Conservation (phyloP, 2,329 filamentous ascomycete genomes). For the Xylaria digitata region DNA sequence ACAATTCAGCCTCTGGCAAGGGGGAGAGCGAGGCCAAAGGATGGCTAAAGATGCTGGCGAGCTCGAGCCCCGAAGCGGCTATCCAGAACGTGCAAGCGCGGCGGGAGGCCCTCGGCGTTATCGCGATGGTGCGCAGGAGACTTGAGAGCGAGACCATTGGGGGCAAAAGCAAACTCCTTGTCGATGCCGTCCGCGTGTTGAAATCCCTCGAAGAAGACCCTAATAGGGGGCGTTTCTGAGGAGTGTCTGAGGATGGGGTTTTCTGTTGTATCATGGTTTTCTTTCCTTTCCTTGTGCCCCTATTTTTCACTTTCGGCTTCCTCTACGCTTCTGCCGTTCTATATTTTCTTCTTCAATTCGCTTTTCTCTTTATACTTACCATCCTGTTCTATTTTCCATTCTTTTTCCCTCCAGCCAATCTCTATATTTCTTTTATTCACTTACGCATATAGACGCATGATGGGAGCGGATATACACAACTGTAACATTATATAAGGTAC, state of each 20-base stretch:
- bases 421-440: constrained; percentile 24
- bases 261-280: constrained; percentile 17
- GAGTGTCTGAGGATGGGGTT: not conserved
- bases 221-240: constrained; percentile 57
- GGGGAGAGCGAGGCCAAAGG: constrained; percentile 51
- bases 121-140: constrained; percentile 60
- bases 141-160: constrained; percentile 63
- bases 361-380: constrained; percentile 31
- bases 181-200: constrained; percentile 65
- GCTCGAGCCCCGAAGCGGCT: constrained; percentile 53
- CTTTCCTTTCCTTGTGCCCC: constrained; percentile 20
- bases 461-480: constrained; percentile 29
- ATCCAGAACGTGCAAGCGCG: constrained; percentile 54
- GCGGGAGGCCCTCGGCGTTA: constrained; percentile 58
- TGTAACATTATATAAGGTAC: constrained; percentile 44
- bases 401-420: constrained; percentile 45
- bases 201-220: constrained; percentile 61
- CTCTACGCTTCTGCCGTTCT: constrained; percentile 11
- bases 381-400: constrained; percentile 34
- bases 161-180: constrained; percentile 60
- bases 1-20: constrained; percentile 46
- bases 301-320: constrained; percentile 27
- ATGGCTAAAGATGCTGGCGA: constrained; percentile 55
- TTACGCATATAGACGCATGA: constrained; percentile 36
- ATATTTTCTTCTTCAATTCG: constrained; percentile 26